Percentiles rank a stretch among this genome's conserved stretches.
phyloP scores from a whole-genome alignment of 2,329 filamentous ascomycete species.

The Xylariaceae sp. region DNA sequence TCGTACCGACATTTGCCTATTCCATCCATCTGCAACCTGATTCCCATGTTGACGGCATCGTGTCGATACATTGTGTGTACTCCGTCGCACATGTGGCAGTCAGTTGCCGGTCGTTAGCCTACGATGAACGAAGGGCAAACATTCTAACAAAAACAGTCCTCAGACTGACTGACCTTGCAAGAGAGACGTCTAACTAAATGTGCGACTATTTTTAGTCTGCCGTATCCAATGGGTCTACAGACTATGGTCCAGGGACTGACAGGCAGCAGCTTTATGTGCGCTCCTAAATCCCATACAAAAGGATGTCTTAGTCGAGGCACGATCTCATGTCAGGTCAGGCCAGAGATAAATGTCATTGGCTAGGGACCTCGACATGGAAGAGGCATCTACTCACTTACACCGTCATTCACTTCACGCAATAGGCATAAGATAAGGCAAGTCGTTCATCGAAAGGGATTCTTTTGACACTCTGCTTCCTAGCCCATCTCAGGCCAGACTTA shows the following conservation, averaged over 20 bases:
- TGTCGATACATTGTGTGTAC: background rate
- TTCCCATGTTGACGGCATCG: background rate
- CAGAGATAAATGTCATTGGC: too few relatives aligned
- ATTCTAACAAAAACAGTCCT: background rate
- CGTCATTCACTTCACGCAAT: too few relatives aligned
- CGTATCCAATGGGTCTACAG: background rate
- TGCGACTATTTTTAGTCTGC: background rate
- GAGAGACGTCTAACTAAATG: background rate
- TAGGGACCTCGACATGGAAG: too few relatives aligned
- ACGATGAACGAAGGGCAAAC: background rate
- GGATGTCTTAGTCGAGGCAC: too few relatives aligned
- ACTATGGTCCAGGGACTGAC: too few relatives aligned
- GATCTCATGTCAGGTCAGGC: too few relatives aligned
- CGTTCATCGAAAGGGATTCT: background rate
- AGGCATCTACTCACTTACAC: too few relatives aligned
- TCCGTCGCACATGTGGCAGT: too few relatives aligned
- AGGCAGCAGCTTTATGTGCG: too few relatives aligned
- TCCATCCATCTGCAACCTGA: background rate
- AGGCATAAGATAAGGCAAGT: too few relatives aligned
- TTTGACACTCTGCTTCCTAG: background rate
- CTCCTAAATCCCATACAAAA: too few relatives aligned
- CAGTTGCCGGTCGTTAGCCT: background rate
- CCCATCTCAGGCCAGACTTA: constrained; percentile 21
- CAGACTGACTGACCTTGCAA: background rate
- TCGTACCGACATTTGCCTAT: background rate